Evolutionary conservation across 2,329 filamentous ascomycete genomes (phyloP).

Genomic region (Fusarium algeriense): DNA sequence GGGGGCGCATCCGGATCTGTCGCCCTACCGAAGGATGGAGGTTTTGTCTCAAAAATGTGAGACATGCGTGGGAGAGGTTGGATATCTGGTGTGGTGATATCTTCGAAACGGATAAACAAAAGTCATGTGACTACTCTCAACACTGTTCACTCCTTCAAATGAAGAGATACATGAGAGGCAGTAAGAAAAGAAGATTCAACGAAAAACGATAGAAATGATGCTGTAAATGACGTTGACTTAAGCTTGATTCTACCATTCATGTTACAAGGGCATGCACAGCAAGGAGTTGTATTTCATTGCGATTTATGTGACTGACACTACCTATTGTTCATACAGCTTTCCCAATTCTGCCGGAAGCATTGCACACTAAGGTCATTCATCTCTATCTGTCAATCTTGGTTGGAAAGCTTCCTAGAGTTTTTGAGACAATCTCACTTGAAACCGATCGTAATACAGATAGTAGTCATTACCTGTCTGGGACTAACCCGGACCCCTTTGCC

Average conservation of each 20-base stretch:
- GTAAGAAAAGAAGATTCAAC: neutral
- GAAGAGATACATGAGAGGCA: neutral
- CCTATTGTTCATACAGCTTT: neutral
- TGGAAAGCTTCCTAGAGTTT: neutral
- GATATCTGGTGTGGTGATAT: neutral
- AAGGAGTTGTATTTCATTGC: neutral
- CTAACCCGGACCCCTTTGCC: conserved; percentile 7
- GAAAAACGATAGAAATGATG: neutral
- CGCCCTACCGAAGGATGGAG: conserved; percentile 1
- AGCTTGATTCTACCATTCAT: neutral
- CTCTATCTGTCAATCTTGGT: neutral
- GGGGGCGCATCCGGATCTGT: conserved; percentile 6
- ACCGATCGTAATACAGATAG: neutral
- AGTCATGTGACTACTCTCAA: conserved; percentile 19
- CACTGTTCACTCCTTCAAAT: neutral
- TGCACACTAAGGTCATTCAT: neutral
- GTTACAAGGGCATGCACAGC: neutral
- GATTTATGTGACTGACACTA: neutral
- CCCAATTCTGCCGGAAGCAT: neutral
- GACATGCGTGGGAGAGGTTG: conserved; percentile 11
- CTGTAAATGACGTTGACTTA: neutral
- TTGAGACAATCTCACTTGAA: neutral
- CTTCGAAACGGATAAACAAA: neutral
- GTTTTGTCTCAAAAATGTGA: conserved; percentile 9
- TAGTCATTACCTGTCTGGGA: conserved; percentile 1